Conservation (phyloP, 2,329 filamentous ascomycete species). For the Helicocarpus griseus region DNA sequence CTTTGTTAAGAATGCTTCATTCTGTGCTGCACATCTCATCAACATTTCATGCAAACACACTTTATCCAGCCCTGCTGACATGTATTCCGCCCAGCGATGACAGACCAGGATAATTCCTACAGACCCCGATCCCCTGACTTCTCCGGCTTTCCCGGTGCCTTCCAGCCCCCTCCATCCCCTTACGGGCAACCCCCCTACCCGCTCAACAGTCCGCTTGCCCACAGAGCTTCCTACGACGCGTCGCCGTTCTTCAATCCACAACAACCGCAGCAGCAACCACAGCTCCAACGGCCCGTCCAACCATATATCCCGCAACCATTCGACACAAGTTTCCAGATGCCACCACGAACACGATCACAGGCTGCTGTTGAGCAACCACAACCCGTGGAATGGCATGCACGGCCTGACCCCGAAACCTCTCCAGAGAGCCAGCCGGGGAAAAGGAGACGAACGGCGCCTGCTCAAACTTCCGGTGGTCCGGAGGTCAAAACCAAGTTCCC, state of each 20-base stretch:
- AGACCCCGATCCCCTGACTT: slow-evolving; percentile 42
- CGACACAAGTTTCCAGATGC: slow-evolving; percentile 27
- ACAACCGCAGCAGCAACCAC: slow-evolving; percentile 14
- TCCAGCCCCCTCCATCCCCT: slow-evolving; percentile 18
- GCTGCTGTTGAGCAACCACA: slow-evolving; percentile 19
- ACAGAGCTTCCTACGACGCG: slow-evolving; percentile 37
- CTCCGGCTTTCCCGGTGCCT: slow-evolving; percentile 35
- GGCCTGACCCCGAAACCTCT: slow-evolving; percentile 5
- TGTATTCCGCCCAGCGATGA: slow-evolving; percentile 53
- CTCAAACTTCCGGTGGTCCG: slow-evolving; percentile 43
- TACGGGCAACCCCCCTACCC: slow-evolving; percentile 19
- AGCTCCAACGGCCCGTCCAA: slow-evolving; percentile 20
- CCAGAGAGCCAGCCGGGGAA: slow-evolving; percentile 4
- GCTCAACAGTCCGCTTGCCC: slow-evolving; percentile 25
- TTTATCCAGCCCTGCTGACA: slow-evolving; percentile 47
- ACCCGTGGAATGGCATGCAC: slow-evolving; percentile 17
- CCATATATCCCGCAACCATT: slow-evolving; percentile 28
- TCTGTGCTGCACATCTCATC: too few species aligned
- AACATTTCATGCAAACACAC: not conserved
- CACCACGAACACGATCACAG: slow-evolving; percentile 31
- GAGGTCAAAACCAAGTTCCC: slow-evolving; percentile 91
- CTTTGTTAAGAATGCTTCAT: not conserved
- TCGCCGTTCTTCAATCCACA: slow-evolving; percentile 37
- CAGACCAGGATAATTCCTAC: slow-evolving; percentile 36
- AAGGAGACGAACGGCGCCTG: not conserved